A percentile compares a stretch with the other conserved stretches of the same genome.
Conservation (phyloP, 129 eudicot species). For the Chrysanthemum seticuspe region DNA sequence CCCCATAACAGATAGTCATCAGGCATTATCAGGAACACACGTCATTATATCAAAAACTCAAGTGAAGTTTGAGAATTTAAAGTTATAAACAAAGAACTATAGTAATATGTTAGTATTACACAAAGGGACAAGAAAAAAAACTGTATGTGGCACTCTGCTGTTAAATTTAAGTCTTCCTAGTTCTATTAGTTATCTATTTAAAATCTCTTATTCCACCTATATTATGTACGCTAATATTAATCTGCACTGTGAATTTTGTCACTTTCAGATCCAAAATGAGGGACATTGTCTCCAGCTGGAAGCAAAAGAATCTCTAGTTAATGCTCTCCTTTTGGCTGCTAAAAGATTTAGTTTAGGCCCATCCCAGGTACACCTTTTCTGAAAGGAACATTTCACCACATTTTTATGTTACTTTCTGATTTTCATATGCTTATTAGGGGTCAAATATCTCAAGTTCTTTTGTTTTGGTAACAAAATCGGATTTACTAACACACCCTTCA, state of each 20-base stretch:
- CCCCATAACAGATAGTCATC: background rate
- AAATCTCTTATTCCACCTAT: too few species aligned
- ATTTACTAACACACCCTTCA: slow-evolving; percentile 4
- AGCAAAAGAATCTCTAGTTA: slow-evolving; percentile 75
- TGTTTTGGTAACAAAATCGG: background rate
- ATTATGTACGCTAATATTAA: too few species aligned
- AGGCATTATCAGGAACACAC: background rate
- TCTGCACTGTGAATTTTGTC: background rate
- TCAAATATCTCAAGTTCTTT: background rate
- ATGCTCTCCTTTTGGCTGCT: slow-evolving; percentile 88
- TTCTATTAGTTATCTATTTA: too few species aligned
- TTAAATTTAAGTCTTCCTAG: background rate
- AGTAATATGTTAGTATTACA: background rate
- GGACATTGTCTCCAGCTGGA: slow-evolving; percentile 66
- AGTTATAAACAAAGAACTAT: background rate
- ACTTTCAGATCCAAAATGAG: slow-evolving; percentile 80
- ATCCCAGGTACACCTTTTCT: slow-evolving; percentile 63
- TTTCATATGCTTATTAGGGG: background rate
- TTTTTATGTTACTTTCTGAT: slow-evolving; percentile 8
- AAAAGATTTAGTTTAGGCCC: slow-evolving; percentile 81
- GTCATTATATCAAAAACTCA: background rate
- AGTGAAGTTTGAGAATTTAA: background rate
- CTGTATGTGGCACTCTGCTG: background rate
- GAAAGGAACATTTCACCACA: background rate
- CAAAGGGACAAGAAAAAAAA: background rate